phyloP scores from a whole-genome alignment of 371 early-diverging fungal genomes.

The Mortierella sp. region DNA sequence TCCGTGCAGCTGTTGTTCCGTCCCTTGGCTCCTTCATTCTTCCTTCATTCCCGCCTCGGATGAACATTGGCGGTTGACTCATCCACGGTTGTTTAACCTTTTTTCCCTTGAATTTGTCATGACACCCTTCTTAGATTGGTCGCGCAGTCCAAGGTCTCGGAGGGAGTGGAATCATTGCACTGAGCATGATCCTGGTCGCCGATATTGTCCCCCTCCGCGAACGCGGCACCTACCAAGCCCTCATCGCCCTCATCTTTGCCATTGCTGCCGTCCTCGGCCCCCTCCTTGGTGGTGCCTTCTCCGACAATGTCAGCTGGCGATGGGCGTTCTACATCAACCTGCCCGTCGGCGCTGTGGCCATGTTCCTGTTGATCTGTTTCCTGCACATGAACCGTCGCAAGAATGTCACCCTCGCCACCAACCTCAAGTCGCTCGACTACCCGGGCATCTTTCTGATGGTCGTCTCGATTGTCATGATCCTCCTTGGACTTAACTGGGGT shows the following conservation, averaged over 20 bases:
- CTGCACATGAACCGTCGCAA: slow-evolving; percentile 66
- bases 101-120: neutral
- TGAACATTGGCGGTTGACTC: neutral
- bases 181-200: slow-evolving; percentile 80
- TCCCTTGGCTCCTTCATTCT: neutral
- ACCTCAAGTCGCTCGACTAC: slow-evolving; percentile 57
- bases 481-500: slow-evolving; percentile 81
- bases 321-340: slow-evolving; percentile 86
- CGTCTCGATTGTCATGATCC: slow-evolving; percentile 68
- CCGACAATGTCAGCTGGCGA: slow-evolving; percentile 67
- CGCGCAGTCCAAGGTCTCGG: slow-evolving; percentile 86
- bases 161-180: slow-evolving; percentile 81
- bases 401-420: slow-evolving; percentile 60
- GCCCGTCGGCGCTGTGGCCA: slow-evolving; percentile 72
- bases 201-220: slow-evolving; percentile 70
- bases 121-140: slow-evolving; percentile 51
- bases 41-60: neutral
- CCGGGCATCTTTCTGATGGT: slow-evolving; percentile 61
- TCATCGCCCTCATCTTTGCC: slow-evolving; percentile 67
- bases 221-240: slow-evolving; percentile 67
- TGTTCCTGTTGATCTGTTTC: slow-evolving; percentile 64
- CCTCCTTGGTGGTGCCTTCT: slow-evolving; percentile 79
- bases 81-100: neutral
- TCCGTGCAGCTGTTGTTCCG: slow-evolving; percentile 11
- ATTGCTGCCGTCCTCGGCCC: slow-evolving; percentile 81